Evolutionary conservation across 106 monocot genomes (phyloP), one percentile per base, ranked within the genome.

Genomic region (Dioscorea dumetorum): DNA sequence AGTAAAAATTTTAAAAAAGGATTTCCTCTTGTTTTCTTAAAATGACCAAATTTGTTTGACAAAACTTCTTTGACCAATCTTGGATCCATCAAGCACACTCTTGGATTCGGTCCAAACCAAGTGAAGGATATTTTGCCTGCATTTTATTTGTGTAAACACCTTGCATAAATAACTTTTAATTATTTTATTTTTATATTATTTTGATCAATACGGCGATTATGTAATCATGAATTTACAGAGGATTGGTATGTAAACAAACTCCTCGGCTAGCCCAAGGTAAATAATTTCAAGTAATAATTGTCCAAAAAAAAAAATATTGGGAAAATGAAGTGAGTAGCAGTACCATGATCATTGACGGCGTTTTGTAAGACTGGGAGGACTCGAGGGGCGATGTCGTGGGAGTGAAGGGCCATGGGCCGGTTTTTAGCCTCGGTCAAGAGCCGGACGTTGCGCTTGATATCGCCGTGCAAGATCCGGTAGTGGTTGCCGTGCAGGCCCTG

Each of bases 81-180:
- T 11, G 84, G 91, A 62, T 91, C 88, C 34, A 67, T 82, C n/a
- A 91, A 71, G 17, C 50, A 68, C 49, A 91, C 82, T 67, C 84
- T 82, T 0, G 88, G 87, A 6, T 32, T 8, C 8, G 81, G 62
- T 5, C 87, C 84, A 50, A 82, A 73, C 91, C 91, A 91, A 32
- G 75, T 77, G 57, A 85, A 70, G 4, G 70, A 77, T 3, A 70
- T 61, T 63, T 85, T 82, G 48, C 88, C 91, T 91, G 74, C 72
- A 74, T 52, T 50, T 65, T 28, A 1, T 28, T 3, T 28, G 3
- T 28, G 28, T 28, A 28, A 28, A 28, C 28, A 28, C 28, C n/a
- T n/a, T n/a, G n/a, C n/a, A n/a, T n/a, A 4, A 4, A 7, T 4
- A 7, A 4, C 4, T 34, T 4, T 3, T 7, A 3, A 34, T 4